Evolutionary conservation across 306 rosid species (phyloP).

Genomic region (Sphenostylis stenocarpa): DNA sequence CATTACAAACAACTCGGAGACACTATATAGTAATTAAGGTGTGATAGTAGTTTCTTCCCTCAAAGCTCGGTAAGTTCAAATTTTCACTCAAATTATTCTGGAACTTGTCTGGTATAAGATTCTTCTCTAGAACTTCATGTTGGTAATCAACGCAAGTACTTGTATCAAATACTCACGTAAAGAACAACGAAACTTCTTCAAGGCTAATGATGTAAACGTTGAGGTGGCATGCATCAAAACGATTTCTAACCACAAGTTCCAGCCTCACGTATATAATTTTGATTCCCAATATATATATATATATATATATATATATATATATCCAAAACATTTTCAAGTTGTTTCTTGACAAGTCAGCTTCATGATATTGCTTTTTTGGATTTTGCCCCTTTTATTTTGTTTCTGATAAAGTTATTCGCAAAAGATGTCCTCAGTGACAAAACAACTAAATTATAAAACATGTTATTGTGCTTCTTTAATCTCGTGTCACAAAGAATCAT

Average conservation of each 20-base stretch:
- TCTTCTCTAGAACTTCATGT: conserved; percentile 12
- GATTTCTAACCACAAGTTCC: conserved; percentile 1
- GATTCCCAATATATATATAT: conserved; percentile 13
- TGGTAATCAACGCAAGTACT: not conserved
- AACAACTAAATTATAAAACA: conserved; percentile 7
- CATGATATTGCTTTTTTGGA: not conserved
- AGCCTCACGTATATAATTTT: conserved; percentile 15
- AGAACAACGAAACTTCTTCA: conserved; percentile 17
- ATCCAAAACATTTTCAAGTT: conserved; percentile 5
- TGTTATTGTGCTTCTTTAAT: conserved; percentile 29
- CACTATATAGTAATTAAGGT: not conserved
- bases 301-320: not conserved
- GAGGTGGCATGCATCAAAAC: conserved; percentile 24
- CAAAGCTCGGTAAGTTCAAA: not conserved
- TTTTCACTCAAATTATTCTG: not conserved
- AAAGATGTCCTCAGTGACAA: conserved; percentile 19
- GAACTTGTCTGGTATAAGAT: not conserved
- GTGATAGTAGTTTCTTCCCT: not conserved
- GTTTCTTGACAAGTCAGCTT: conserved; percentile 24
- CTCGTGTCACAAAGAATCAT: not conserved
- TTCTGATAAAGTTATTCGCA: conserved; percentile 34
- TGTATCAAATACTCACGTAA: conserved; percentile 29
- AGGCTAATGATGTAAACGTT: conserved; percentile 6
- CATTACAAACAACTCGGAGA: not conserved
- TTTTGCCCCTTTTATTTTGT: not conserved